phyloP scores from a whole-genome alignment of 306 rosid genomes.

The Cucurbita ficifolia region DNA sequence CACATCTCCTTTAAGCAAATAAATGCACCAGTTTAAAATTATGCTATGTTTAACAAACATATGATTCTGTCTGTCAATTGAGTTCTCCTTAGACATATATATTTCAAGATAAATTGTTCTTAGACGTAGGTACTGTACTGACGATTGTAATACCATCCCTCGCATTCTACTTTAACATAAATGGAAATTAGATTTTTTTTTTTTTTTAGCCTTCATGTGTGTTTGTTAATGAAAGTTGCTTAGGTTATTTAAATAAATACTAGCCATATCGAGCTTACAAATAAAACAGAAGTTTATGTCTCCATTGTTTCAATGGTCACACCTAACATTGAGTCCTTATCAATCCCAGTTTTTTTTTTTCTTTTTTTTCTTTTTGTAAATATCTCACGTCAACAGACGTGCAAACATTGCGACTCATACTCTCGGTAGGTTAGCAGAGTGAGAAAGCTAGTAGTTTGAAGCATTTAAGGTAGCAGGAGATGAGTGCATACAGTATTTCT shows the following conservation, averaged over 20 bases:
- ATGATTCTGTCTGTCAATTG: too few relatives aligned
- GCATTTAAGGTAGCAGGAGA: background rate
- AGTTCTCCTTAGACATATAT: too few relatives aligned
- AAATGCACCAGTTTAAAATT: too few relatives aligned
- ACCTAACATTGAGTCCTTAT: background rate
- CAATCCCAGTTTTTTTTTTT: background rate
- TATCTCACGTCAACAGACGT: background rate
- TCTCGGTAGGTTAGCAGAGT: background rate
- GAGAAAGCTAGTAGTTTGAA: background rate
- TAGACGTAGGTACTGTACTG: background rate
- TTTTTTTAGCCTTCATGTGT: background rate
- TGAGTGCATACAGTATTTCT: constrained; percentile 32
- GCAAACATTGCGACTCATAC: background rate
- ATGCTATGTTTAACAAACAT: too few relatives aligned
- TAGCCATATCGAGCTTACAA: background rate
- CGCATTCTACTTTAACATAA: background rate
- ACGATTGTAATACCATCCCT: background rate
- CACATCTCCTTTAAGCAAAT: too few relatives aligned
- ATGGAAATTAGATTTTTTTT: background rate
- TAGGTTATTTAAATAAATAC: background rate
- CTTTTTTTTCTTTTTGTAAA: background rate
- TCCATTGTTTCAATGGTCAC: background rate
- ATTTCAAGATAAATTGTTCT: background rate
- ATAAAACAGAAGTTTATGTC: background rate
- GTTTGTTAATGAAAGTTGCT: background rate